These are phyloP conservation scores for Martensiomyces pterosporus DNA, from an alignment of 192 early-diverging fungal genomes.

Conservation along the genomic window DNA sequence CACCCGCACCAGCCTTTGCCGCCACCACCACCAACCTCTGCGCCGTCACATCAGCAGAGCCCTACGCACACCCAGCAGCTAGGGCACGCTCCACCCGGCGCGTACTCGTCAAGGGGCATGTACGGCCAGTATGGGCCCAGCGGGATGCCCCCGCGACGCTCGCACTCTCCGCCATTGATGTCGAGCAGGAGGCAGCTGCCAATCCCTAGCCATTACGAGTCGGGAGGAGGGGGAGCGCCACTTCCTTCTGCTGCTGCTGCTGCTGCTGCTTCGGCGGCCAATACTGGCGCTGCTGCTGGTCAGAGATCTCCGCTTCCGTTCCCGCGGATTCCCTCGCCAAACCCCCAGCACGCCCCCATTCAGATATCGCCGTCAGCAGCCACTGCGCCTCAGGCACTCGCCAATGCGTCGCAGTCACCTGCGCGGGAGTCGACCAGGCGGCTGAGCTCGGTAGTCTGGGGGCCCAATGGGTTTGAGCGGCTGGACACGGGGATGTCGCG, in stretches of 20 bases:
- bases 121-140: conserved; percentile 5
- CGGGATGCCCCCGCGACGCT: conserved; percentile 21
- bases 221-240: no score
- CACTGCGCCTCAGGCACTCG: conserved; percentile 1
- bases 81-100: conserved; percentile 1
- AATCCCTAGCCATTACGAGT: no score
- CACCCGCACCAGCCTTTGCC: conserved; percentile 1
- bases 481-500: conserved; percentile 51
- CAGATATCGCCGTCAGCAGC: neutral
- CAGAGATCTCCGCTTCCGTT: conserved; percentile 43
- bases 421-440: conserved; percentile 48
- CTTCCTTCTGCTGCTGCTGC: conserved; percentile 23
- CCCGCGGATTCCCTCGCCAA: conserved; percentile 47
- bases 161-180: conserved; percentile 41
- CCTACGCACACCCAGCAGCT: conserved; percentile 7
- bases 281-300: neutral
- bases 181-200: conserved; percentile 5
- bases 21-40: conserved; percentile 24
- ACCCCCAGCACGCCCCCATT: conserved; percentile 4
- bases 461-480: conserved; percentile 46
- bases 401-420: conserved; percentile 38
- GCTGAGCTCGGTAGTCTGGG: conserved; percentile 52
- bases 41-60: conserved; percentile 37
- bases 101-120: conserved; percentile 15
- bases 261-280: conserved; percentile 18